Evolutionary conservation across 768 basidiomycete genomes (phyloP).

Genomic region (Lactarius vividus): DNA sequence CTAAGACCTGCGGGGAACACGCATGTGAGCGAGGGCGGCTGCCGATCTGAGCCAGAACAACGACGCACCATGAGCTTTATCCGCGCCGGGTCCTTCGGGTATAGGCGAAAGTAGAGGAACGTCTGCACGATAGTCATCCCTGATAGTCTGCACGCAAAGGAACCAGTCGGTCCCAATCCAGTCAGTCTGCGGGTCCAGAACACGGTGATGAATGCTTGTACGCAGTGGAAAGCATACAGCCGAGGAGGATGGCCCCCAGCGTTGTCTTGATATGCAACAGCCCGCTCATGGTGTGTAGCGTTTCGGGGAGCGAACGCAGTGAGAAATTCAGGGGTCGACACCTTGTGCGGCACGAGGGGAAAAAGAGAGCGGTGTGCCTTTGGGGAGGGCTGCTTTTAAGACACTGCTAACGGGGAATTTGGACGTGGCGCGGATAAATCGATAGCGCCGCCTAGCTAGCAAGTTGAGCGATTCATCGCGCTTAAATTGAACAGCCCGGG

Average conservation of each 20-base stretch:
- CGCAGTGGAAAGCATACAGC: slow-evolving; percentile 7
- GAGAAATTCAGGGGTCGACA: background rate
- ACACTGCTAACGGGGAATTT: background rate
- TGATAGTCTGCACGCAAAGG: slow-evolving; percentile 8
- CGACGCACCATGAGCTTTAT: slow-evolving; percentile 11
- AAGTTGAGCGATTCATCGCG: background rate
- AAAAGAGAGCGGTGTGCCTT: too few species aligned
- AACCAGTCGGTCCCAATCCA: too few species aligned
- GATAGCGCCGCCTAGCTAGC: background rate
- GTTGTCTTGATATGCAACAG: slow-evolving; percentile 6
- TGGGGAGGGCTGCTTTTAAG: background rate
- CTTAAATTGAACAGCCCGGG: background rate
- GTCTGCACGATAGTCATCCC: slow-evolving; percentile 15
- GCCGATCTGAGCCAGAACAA: background rate
- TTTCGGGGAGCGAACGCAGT: background rate
- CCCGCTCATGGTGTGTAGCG: background rate
- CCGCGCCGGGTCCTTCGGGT: slow-evolving; percentile 9
- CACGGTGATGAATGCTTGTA: background rate
- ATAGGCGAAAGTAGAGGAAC: slow-evolving; percentile 20
- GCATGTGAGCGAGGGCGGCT: background rate
- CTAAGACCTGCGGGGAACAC: background rate
- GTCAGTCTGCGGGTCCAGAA: too few species aligned
- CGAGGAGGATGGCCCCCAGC: slow-evolving; percentile 19
- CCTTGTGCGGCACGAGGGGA: background rate
- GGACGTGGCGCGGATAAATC: background rate